phyloP scores from a whole-genome alignment of 257 asterid species.

The Gynochthodes officinalis region DNA sequence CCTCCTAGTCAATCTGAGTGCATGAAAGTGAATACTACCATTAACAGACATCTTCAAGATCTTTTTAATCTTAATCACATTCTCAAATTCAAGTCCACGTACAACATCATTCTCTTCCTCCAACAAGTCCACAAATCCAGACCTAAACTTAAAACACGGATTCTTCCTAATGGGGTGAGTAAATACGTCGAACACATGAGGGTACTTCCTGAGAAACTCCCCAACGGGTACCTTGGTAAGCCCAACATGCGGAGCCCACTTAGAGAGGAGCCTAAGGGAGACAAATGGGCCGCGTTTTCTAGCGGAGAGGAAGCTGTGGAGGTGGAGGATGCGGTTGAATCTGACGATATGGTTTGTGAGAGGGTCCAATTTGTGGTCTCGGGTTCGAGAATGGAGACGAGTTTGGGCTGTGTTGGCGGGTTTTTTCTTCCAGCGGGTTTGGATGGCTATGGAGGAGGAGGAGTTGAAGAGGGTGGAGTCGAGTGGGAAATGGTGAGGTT shows the following conservation, averaged over 20 bases:
- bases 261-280: slow-evolving; percentile 68
- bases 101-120: slow-evolving; percentile 40
- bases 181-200: slow-evolving; percentile 81
- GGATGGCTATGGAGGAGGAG: slow-evolving; percentile 34
- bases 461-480: slow-evolving; percentile 20
- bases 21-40: slow-evolving; percentile 75
- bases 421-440: slow-evolving; percentile 63
- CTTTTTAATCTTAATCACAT: slow-evolving; percentile 48
- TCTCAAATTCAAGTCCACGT: slow-evolving; percentile 33
- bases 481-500: slow-evolving; percentile 15
- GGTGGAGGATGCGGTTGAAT: slow-evolving; percentile 52
- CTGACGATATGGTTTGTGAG: slow-evolving; percentile 56
- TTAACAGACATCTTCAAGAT: slow-evolving; percentile 71
- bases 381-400: slow-evolving; percentile 68
- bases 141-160: slow-evolving; percentile 55
- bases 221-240: slow-evolving; percentile 52
- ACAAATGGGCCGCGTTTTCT: slow-evolving; percentile 60
- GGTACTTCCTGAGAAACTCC: slow-evolving; percentile 61
- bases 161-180: slow-evolving; percentile 57
- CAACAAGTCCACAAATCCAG: slow-evolving; percentile 44
- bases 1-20: slow-evolving; percentile 64
- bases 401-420: slow-evolving; percentile 87
- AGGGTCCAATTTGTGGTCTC: slow-evolving; percentile 63
- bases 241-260: slow-evolving; percentile 65
- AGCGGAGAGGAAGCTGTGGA: slow-evolving; percentile 47